These are phyloP conservation scores for Lactifluus subvellereus DNA, from an alignment of 768 basidiomycete genomes.

Conservation along the genomic window DNA sequence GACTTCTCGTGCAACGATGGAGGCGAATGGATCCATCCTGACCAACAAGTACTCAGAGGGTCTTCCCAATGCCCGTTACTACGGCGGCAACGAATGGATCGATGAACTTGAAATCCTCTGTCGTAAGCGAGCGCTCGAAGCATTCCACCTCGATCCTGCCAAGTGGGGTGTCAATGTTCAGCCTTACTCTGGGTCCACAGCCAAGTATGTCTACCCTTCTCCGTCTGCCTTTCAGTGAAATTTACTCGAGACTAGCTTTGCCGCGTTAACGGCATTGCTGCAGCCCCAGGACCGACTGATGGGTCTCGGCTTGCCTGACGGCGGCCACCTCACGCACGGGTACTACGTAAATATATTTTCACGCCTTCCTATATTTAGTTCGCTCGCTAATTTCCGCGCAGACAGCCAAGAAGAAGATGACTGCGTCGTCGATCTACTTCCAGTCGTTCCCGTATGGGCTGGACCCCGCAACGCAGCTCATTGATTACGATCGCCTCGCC, in stretches of 20 bases:
- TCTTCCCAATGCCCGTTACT: constrained; percentile 95
- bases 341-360: constrained; percentile 68
- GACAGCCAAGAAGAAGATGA: constrained; percentile 99
- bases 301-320: constrained; percentile 97
- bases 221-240: neutral
- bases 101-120: constrained; percentile 94
- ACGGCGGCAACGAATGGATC: constrained; percentile 96
- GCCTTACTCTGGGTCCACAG: constrained; percentile 93
- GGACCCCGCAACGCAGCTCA: constrained; percentile 73
- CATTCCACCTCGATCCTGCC: constrained; percentile 89
- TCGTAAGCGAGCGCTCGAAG: constrained; percentile 91
- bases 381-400: constrained; percentile 29
- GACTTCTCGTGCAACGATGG: constrained; percentile 92
- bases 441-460: constrained; percentile 94
- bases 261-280: constrained; percentile 90
- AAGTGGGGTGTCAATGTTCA: constrained; percentile 99
- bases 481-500: constrained; percentile 80
- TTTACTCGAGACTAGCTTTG: constrained; percentile 58
- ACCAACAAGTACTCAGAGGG: constrained; percentile 99
- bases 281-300: constrained; percentile 97
- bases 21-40: constrained; percentile 97
- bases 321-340: constrained; percentile 95
- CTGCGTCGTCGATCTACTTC: constrained; percentile 99
- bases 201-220: constrained; percentile 55
- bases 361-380: constrained; percentile 1